These are phyloP conservation scores for Hemerocallis citrina DNA, from an alignment of 106 monocot genomes.

Conservation along the genomic window DNA sequence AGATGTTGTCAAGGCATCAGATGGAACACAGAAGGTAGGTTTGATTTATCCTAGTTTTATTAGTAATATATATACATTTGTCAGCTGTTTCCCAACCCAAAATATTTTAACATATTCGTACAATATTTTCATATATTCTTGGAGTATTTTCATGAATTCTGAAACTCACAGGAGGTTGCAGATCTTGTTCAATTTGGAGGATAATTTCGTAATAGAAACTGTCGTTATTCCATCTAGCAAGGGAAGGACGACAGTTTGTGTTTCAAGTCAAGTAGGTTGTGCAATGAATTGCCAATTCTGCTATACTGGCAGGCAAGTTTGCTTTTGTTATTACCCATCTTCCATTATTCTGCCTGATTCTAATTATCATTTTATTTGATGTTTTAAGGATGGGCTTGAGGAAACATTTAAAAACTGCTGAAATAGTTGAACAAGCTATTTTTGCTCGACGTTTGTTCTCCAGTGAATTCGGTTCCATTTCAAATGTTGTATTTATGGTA, in stretches of 20 bases:
- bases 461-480: constrained; percentile 75
- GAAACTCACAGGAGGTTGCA: constrained; percentile 53
- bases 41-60: constrained; percentile 13
- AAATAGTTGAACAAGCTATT: constrained; percentile 95
- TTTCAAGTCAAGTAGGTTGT: constrained; percentile 99
- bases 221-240: constrained; percentile 77
- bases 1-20: constrained; percentile 63
- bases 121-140: too few species aligned
- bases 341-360: background rate
- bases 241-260: constrained; percentile 91
- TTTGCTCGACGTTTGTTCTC: constrained; percentile 76
- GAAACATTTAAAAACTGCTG: constrained; percentile 76
- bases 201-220: constrained; percentile 83
- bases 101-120: too few species aligned
- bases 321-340: background rate
- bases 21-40: constrained; percentile 85
- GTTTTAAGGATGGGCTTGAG: constrained; percentile 83
- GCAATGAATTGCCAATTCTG: constrained; percentile 99
- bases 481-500: constrained; percentile 98
- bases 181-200: constrained; percentile 88
- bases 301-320: constrained; percentile 80
- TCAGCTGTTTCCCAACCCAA: too few species aligned
- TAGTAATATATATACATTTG: too few species aligned
- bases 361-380: constrained; percentile 6
- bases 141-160: constrained; percentile 33